phyloP scores from a whole-genome alignment of 495 filamentous ascomycete species.

The Chaetomidium leptoderma region DNA sequence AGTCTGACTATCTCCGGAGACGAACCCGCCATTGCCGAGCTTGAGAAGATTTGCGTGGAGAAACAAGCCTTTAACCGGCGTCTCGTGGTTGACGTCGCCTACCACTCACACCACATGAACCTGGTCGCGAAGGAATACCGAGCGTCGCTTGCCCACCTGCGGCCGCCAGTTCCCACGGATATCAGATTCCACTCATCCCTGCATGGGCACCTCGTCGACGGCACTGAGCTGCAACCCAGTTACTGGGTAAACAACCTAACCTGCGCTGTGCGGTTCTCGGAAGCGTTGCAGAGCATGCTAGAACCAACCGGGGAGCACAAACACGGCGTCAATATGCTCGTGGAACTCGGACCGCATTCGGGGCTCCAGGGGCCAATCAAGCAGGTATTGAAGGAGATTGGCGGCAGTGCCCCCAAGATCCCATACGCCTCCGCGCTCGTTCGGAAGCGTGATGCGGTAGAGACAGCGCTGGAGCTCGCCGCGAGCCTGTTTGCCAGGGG shows the following conservation, averaged over 20 bases:
- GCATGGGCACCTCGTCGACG: constrained; percentile 30
- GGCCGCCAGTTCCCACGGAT: constrained; percentile 29
- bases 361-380: constrained; percentile 55
- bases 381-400: constrained; percentile 47
- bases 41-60: constrained; percentile 42
- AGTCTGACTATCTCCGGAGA: constrained; percentile 58
- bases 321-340: constrained; percentile 43
- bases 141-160: constrained; percentile 30
- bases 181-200: constrained; percentile 42
- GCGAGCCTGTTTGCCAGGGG: constrained; percentile 47
- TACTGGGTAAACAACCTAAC: constrained; percentile 48
- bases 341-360: constrained; percentile 62
- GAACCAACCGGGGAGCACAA: constrained; percentile 35
- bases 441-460: constrained; percentile 41
- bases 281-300: constrained; percentile 37
- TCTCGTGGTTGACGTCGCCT: constrained; percentile 57
- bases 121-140: constrained; percentile 40
- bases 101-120: constrained; percentile 62
- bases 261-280: constrained; percentile 39
- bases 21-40: constrained; percentile 44
- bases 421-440: constrained; percentile 31
- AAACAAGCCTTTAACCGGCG: constrained; percentile 50
- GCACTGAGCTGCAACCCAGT: constrained; percentile 35
- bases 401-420: constrained; percentile 33
- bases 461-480: constrained; percentile 42